Percentiles rank a stretch among this genome's conserved stretches.
Conservation (phyloP, 2,329 filamentous ascomycete genomes). For the Cadophora luteo-olivacea region DNA sequence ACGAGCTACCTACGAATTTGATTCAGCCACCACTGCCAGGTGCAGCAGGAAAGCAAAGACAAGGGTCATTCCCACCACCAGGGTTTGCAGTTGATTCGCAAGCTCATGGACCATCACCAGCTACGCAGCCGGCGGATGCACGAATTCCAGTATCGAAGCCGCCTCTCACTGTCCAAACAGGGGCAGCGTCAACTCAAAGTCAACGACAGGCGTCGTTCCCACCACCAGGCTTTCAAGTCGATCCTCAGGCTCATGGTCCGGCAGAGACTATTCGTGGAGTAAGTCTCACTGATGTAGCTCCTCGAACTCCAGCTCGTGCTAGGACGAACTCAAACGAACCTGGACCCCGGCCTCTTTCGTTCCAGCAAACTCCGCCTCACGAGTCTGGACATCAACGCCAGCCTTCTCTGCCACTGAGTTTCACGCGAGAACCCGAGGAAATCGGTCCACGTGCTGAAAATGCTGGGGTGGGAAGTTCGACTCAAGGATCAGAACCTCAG, state of each 20-base stretch:
- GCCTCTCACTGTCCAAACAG: not conserved
- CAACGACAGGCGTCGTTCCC: not conserved
- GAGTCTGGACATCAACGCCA: not conserved
- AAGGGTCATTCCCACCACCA: slow-evolving; percentile 7
- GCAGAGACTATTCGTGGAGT: not conserved
- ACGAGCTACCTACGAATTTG: slow-evolving; percentile 9
- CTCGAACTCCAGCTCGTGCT: not conserved
- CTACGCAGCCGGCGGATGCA: not conserved
- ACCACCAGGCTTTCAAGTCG: not conserved
- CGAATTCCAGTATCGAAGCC: not conserved
- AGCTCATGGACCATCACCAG: not conserved
- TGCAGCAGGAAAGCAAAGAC: not conserved
- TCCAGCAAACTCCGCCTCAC: slow-evolving; percentile 16
- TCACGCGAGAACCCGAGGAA: slow-evolving; percentile 1
- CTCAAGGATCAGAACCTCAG: not conserved
- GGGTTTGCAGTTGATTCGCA: slow-evolving; percentile 6
- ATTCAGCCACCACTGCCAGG: slow-evolving; percentile 4
- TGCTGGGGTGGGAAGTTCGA: not conserved
- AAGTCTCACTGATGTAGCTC: not conserved
- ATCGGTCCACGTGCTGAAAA: not conserved
- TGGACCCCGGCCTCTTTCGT: slow-evolving; percentile 5
- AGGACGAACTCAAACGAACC: slow-evolving; percentile 5
- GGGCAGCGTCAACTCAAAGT: not conserved
- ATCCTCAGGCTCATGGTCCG: not conserved
- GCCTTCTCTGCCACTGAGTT: slow-evolving; percentile 7